Base-by-base conservation (phyloP, 2,329 filamentous ascomycete species). In the Mycosphaerelloides madeirae region DNA sequence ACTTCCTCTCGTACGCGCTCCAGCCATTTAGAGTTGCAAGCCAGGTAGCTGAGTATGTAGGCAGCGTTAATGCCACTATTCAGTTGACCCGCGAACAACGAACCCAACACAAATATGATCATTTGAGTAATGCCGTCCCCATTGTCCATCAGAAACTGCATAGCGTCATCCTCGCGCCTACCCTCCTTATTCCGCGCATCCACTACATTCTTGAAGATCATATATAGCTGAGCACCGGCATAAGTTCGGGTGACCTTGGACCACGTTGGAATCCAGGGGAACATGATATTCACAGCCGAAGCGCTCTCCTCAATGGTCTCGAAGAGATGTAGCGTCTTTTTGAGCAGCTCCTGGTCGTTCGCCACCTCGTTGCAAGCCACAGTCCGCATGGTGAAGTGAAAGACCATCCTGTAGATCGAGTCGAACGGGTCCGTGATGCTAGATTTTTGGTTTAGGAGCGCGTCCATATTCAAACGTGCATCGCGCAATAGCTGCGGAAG, bases 61-160 rank as follows among this genome's bases (percentile, higher is more conserved):
- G 72, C 71, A 1, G 74, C 72, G 50, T 77, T 79, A 57, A 78
- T 71, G 31, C 76, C 76, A 18, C 65, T 75, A 60, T 80, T 81
- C n/a, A 79, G 52, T 28, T 76, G 64, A n/a, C 77, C 77, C 1
- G 77, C 77, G 55, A 77, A 79, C 3, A 81, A 61, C 0, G 74
- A 65, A 11, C 71, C 70, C n/a, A 80, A 62, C 28, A 78, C 66
- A 58, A 79, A 78, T 65, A 73, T 50, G 13, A 55, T 32, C 43
- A 59, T 58, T 15, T 56, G 41, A 15, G 47, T 49, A 9, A 73
- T 66, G 13, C 58, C 61, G n/a, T 74, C 69, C 4, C 72, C 76
- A 22, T 69, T 61, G 32, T 81, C 77, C 15, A 81, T 67, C 31
- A 80, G 55, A 20, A 66, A 69, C 56, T 81, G 77, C 54, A 81